phyloP scores from a whole-genome alignment of 192 early-diverging fungal genomes.

The Cladochytrium replicatum region DNA sequence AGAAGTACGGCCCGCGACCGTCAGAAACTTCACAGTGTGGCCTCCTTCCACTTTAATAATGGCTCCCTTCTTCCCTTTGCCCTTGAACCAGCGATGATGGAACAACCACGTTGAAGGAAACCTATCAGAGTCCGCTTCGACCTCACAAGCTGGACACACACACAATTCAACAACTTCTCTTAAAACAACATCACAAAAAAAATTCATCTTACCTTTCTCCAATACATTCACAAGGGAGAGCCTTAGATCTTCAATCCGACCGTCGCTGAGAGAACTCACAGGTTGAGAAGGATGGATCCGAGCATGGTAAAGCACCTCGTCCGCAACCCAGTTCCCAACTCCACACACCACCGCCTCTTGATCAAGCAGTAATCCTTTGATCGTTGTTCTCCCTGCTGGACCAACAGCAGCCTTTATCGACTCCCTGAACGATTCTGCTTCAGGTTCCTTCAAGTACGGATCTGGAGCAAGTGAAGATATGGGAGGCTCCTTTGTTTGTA shows the following conservation, averaged over 20 bases:
- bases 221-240: conserved; percentile 39
- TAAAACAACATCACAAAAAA: no score
- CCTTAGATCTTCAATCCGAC: conserved; percentile 37
- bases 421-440: conserved; percentile 31
- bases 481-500: conserved; percentile 25
- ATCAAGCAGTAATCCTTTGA: conserved; percentile 69
- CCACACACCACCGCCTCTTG: conserved; percentile 64
- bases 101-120: conserved; percentile 74
- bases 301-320: conserved; percentile 67
- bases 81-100: conserved; percentile 62
- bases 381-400: conserved; percentile 29
- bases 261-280: conserved; percentile 31
- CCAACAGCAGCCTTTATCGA: conserved; percentile 20
- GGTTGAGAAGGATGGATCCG: conserved; percentile 56
- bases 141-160: conserved; percentile 48
- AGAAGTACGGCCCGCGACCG: conserved; percentile 58
- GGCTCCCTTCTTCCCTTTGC: conserved; percentile 25
- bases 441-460: conserved; percentile 49
- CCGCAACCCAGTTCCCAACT: conserved; percentile 81
- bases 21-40: conserved; percentile 52
- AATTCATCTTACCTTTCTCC: no score
- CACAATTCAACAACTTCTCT: no score
- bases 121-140: conserved; percentile 53
- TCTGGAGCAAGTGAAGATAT: conserved; percentile 70
- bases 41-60: conserved; percentile 43